A percentile compares a stretch with the other conserved stretches of the same genome.
Evolutionary conservation across 129 eudicot genomes (phyloP).

Genomic region (Lactuca saligna): DNA sequence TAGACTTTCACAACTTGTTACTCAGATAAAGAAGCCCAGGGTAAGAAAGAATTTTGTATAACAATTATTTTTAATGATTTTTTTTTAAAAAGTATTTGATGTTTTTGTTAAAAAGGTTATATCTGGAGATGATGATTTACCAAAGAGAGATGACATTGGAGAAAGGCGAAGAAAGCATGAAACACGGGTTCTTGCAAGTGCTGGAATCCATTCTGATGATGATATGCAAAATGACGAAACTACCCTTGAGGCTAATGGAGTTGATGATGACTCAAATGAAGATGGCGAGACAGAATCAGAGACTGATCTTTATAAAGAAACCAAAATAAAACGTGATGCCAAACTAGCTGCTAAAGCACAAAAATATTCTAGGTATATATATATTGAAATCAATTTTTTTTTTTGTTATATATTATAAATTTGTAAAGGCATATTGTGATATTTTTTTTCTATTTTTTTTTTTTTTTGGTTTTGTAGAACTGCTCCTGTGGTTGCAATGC

Average conservation of each 20-base stretch:
- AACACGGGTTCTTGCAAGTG: constrained; percentile 64
- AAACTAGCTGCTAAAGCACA: constrained; percentile 65
- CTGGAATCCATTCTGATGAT: constrained; percentile 63
- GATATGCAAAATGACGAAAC: constrained; percentile 47
- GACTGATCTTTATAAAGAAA: constrained; percentile 59
- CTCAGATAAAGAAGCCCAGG: constrained; percentile 46
- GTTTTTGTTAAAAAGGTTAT: constrained; percentile 41
- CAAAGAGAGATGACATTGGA: constrained; percentile 84
- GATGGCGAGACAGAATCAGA: constrained; percentile 59
- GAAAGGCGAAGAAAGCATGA: constrained; percentile 93
- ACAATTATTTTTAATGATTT: neutral
- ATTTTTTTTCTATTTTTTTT: too few species aligned
- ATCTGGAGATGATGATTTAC: constrained; percentile 89
- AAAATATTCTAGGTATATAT: constrained; percentile 59
- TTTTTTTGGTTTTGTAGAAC: constrained; percentile 43
- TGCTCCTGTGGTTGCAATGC: constrained; percentile 43
- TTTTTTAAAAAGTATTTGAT: neutral
- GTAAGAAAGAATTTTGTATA: constrained; percentile 40
- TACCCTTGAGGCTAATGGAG: constrained; percentile 35
- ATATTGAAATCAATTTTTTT: neutral
- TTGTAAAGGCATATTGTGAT: neutral
- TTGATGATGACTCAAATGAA: constrained; percentile 24
- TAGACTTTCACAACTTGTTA: constrained; percentile 49
- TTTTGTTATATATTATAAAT: neutral
- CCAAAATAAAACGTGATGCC: constrained; percentile 51